Evolutionary conservation across 2,329 filamentous ascomycete species (phyloP).

Genomic region (Elsinoe australis): DNA sequence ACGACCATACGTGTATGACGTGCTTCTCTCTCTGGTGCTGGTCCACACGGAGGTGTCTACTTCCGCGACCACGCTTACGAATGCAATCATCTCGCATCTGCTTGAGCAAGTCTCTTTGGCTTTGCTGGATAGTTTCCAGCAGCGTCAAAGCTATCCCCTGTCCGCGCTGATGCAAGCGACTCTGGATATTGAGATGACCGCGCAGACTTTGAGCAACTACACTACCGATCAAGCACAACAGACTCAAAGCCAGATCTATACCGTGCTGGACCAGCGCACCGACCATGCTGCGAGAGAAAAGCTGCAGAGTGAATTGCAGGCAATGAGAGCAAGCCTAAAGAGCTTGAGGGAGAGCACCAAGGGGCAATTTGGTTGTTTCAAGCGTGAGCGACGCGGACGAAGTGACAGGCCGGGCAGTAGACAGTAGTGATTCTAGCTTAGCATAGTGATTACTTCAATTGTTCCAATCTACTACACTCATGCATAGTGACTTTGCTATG

Average conservation of each 20-base stretch:
- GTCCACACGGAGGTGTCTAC: constrained; percentile 63
- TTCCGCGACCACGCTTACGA: constrained; percentile 61
- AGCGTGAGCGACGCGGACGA: constrained; percentile 19
- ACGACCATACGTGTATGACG: constrained; percentile 80
- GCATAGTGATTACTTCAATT: constrained; percentile 10
- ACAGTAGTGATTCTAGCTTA: constrained; percentile 2
- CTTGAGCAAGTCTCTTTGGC: constrained; percentile 73
- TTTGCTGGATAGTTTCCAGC: constrained; percentile 72
- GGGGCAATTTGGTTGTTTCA: constrained; percentile 59
- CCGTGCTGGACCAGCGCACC: constrained; percentile 80
- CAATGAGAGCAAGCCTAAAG: constrained; percentile 83
- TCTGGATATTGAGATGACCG: constrained; percentile 91
- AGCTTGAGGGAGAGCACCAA: constrained; percentile 70
- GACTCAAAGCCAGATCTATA: constrained; percentile 82
- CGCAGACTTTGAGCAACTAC: constrained; percentile 85
- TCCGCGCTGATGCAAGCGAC: constrained; percentile 91
- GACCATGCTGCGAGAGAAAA: constrained; percentile 74
- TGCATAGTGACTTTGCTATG: too few species aligned
- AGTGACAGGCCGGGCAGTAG: constrained; percentile 17
- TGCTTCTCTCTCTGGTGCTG: constrained; percentile 75
- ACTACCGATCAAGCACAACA: constrained; percentile 75
- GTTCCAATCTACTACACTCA: too few species aligned
- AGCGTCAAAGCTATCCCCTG: constrained; percentile 59
- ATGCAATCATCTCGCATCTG: constrained; percentile 75
- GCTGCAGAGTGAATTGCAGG: constrained; percentile 78